A percentile compares a stretch with the other conserved stretches of the same genome.
Conservation (phyloP, 768 basidiomycete genomes). For the Pleurotus djamor region DNA sequence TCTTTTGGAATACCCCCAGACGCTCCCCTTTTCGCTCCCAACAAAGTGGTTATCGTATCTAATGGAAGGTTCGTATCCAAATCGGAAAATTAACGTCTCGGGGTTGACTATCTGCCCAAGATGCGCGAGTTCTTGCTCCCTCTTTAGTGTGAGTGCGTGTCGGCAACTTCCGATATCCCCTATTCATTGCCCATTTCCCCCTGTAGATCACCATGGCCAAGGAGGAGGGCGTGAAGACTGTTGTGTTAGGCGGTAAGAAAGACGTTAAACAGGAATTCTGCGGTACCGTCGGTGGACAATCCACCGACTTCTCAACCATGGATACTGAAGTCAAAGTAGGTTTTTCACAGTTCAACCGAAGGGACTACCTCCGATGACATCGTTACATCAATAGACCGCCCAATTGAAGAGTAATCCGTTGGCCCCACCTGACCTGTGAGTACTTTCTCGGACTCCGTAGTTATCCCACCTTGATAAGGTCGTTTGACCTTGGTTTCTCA, state of each 20-base stretch:
- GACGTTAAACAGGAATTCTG: constrained; percentile 52
- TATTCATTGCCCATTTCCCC: not conserved
- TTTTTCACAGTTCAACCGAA: not conserved
- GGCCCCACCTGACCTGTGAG: constrained; percentile 61
- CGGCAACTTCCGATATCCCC: not conserved
- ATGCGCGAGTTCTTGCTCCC: constrained; percentile 46
- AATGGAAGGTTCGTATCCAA: constrained; percentile 34
- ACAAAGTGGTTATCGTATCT: constrained; percentile 49
- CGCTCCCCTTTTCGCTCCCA: constrained; percentile 43
- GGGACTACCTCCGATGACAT: not conserved
- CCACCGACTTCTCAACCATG: constrained; percentile 51
- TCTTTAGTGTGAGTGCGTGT: constrained; percentile 36
- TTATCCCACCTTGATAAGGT: constrained; percentile 3
- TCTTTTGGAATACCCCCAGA: constrained; percentile 31
- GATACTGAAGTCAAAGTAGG: constrained; percentile 53
- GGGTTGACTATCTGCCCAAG: constrained; percentile 13
- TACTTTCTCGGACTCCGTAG: constrained; percentile 11
- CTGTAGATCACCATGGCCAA: constrained; percentile 57
- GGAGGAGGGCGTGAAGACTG: constrained; percentile 5
- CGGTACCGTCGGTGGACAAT: constrained; percentile 62
- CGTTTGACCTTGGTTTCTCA: constrained; percentile 6
- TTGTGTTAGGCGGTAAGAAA: constrained; percentile 17
- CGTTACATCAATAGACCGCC: constrained; percentile 31
- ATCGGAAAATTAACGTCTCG: not conserved
- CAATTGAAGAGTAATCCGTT: constrained; percentile 51